Evolutionary conservation across 257 asterid genomes (phyloP).

Genomic region (Coffea canephora): DNA sequence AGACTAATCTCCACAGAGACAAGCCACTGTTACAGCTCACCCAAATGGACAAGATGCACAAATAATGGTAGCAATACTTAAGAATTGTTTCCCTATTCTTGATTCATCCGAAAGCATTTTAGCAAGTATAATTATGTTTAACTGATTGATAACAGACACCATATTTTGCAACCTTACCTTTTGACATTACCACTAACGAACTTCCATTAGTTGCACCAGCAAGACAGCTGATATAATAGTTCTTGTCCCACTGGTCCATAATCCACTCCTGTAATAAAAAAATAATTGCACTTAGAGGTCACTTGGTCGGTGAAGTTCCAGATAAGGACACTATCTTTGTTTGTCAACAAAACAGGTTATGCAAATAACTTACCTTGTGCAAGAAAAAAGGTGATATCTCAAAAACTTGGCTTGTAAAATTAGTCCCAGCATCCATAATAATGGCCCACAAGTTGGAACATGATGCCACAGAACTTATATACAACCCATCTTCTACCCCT

Average conservation of each 20-base stretch:
- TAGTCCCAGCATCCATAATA: slow-evolving; percentile 51
- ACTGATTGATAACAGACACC: not conserved
- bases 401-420: slow-evolving; percentile 39
- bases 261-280: slow-evolving; percentile 37
- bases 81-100: not conserved
- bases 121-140: not conserved
- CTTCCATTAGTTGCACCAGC: slow-evolving; percentile 47
- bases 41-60: not conserved
- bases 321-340: not conserved
- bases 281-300: slow-evolving; percentile 11
- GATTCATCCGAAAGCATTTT: not conserved
- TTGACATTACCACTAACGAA: slow-evolving; percentile 49
- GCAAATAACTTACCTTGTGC: slow-evolving; percentile 35
- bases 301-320: not conserved
- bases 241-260: slow-evolving; percentile 53
- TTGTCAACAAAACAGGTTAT: not conserved
- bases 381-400: slow-evolving; percentile 39
- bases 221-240: slow-evolving; percentile 41
- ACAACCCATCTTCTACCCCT: slow-evolving; percentile 43
- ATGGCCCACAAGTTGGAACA: slow-evolving; percentile 50
- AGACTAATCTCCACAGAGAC: no score
- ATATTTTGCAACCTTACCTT: slow-evolving; percentile 27
- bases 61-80: not conserved
- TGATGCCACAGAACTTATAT: slow-evolving; percentile 48
- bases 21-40: not conserved